Evolutionary conservation across 192 early-diverging fungal genomes (phyloP).

Genomic region (Helicostylum pulchrum): DNA sequence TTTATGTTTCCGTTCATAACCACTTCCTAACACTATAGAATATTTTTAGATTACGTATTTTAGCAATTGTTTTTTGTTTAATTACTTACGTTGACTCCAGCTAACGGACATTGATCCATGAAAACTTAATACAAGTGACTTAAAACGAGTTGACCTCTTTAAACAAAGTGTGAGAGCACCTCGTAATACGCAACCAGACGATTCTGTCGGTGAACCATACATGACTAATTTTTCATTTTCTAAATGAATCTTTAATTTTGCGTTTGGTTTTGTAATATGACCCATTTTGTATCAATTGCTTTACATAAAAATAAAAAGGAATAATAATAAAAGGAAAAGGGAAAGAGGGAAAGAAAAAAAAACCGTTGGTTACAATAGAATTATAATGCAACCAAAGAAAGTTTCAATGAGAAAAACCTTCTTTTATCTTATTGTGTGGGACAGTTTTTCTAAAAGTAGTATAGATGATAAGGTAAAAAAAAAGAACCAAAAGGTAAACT

Average conservation of each 20-base stretch:
- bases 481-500: no score
- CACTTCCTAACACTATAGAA: conserved; percentile 1
- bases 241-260: conserved; percentile 34
- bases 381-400: no score
- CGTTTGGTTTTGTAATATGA: conserved; percentile 1
- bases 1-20: neutral
- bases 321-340: conserved; percentile 3
- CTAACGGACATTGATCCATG: conserved; percentile 44
- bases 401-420: conserved; percentile 1
- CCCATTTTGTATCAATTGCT: conserved; percentile 1
- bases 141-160: conserved; percentile 44
- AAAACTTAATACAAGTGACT: conserved; percentile 47
- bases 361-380: neutral
- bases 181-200: conserved; percentile 46
- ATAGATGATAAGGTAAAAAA: conserved; percentile 7
- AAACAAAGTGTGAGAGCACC: conserved; percentile 48
- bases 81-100: conserved; percentile 37
- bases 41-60: neutral
- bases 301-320: neutral
- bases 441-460: conserved; percentile 4
- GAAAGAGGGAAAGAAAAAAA: conserved; percentile 6
- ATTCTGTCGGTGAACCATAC: conserved; percentile 37
- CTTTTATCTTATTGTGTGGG: conserved; percentile 6
- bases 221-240: conserved; percentile 38
- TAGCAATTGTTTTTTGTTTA: neutral